Evolutionary conservation across 257 asterid species (phyloP), one percentile per base, ranked within the genome.

Genomic region (Verbena officinalis): DNA sequence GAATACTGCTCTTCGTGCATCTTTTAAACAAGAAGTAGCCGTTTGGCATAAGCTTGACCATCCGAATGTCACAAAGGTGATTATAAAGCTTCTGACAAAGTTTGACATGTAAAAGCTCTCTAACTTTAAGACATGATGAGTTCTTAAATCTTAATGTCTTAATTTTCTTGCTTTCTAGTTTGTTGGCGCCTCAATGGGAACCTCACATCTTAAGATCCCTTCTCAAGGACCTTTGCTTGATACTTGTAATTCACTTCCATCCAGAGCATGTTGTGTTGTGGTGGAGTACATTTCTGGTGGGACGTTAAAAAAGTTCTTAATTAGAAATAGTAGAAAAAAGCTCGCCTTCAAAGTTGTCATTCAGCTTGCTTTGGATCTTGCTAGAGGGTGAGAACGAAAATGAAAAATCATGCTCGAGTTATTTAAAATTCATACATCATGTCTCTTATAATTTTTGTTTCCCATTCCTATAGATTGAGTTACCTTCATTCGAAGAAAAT

Each of bases 21-120:
- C 90, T 15, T 83, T 86, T 30, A 78, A 49, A 40, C 81, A 79
- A 65, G 94, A 86, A 75, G 94, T 83, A 52, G 94, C 86, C 33
- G 88, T 86, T 20, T 86, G 88, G 90, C 88, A 86, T 60, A 86
- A 83, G 72, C 90, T 86, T 30, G 86, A 86, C 67, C 94, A 86
- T 67, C 94, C 86, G 34, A 84, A 81, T 44, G 87, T 84, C 17
- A 79, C 90, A 4, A 84, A 81, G 90, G 90, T 84, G 45, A 62
- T 70, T 13, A 24, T 21, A n/a, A n/a, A 56, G 27, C n/a, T 56
- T 33, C 7, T 9, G 31, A 49, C 55, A 49, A 19, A 21, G n/a
- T 49, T 19, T 49, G 55, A 49, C 20, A 38, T 11, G 12, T 58
- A 36, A 17, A 30, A 11, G 40, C 38, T 14, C 55, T n/a, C n/a